phyloP scores from a whole-genome alignment of 768 basidiomycete genomes.

The Tephrocybe rancida region DNA sequence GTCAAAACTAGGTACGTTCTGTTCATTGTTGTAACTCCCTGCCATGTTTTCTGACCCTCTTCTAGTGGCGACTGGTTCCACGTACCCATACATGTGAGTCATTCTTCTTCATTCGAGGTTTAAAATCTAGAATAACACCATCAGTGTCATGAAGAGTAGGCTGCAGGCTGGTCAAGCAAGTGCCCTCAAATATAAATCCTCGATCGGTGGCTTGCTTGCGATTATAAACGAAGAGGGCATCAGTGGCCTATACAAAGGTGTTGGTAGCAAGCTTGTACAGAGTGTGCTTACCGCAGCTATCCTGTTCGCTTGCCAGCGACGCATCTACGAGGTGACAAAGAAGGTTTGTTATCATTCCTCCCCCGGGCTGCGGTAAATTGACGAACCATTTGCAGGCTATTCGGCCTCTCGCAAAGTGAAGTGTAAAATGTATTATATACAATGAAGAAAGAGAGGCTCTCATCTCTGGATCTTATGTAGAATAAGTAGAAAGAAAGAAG shows the following conservation, averaged over 20 bases:
- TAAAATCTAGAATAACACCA: background rate
- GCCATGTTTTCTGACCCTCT: background rate
- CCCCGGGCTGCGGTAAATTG: background rate
- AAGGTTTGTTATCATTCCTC: constrained; percentile 28
- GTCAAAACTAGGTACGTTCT: constrained; percentile 78
- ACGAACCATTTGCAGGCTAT: constrained; percentile 10
- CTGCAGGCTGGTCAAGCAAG: constrained; percentile 73
- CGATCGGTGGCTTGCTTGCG: constrained; percentile 73
- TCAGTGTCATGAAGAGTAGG: constrained; percentile 75
- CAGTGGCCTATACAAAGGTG: constrained; percentile 85
- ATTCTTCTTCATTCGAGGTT: background rate
- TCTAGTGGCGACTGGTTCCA: constrained; percentile 49
- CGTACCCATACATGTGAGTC: constrained; percentile 53
- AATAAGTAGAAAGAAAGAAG: background rate
- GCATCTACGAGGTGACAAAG: constrained; percentile 77
- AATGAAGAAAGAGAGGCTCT: background rate
- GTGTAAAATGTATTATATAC: background rate
- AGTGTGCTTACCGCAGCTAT: constrained; percentile 94
- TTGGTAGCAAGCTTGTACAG: constrained; percentile 87
- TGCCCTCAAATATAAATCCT: constrained; percentile 73
- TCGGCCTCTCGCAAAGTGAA: constrained; percentile 13
- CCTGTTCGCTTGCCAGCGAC: constrained; percentile 86
- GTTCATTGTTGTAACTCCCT: background rate
- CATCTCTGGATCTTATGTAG: background rate
- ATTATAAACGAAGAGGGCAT: constrained; percentile 81